Percentiles rank a stretch among this genome's conserved stretches.
These are phyloP conservation scores for Camellia oleifera DNA, from an alignment of 179 eudicot species.

Conservation along the genomic window DNA sequence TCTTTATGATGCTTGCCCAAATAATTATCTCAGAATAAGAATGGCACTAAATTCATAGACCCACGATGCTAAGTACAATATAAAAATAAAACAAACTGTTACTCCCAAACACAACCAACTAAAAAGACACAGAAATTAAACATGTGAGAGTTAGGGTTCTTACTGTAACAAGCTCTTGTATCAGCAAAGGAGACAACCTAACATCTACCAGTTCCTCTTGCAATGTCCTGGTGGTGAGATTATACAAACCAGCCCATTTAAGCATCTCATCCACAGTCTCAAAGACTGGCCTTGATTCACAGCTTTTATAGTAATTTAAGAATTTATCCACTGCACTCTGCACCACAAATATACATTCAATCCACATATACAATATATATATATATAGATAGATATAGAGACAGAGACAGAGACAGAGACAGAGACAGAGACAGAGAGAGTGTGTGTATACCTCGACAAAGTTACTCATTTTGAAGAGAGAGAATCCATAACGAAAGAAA, in stretches of 20 bases:
- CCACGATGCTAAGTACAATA: neutral
- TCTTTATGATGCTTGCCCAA: neutral
- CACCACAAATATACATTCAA: conserved; percentile 10
- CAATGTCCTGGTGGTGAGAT: conserved; percentile 61
- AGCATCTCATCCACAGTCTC: conserved; percentile 83
- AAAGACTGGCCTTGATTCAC: conserved; percentile 71
- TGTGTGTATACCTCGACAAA: conserved; percentile 55
- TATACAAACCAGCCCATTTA: conserved; percentile 75
- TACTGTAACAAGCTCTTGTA: conserved; percentile 83
- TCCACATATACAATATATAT: neutral
- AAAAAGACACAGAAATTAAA: neutral
- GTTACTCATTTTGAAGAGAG: conserved; percentile 63
- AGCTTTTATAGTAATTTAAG: conserved; percentile 64
- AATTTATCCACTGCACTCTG: conserved; percentile 55
- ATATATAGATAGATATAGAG: too few relatives aligned
- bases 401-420: too few relatives aligned
- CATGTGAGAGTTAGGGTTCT: conserved; percentile 19
- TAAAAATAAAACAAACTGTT: conserved; percentile 1
- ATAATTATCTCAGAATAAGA: neutral
- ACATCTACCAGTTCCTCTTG: conserved; percentile 66
- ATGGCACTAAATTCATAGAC: neutral
- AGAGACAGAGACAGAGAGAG: neutral
- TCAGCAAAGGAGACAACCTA: conserved; percentile 64
- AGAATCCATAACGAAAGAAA: conserved; percentile 68
- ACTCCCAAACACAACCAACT: neutral